Base-by-base conservation (phyloP, 2,329 filamentous ascomycete species). In the Fusarium pseudograminearum region DNA sequence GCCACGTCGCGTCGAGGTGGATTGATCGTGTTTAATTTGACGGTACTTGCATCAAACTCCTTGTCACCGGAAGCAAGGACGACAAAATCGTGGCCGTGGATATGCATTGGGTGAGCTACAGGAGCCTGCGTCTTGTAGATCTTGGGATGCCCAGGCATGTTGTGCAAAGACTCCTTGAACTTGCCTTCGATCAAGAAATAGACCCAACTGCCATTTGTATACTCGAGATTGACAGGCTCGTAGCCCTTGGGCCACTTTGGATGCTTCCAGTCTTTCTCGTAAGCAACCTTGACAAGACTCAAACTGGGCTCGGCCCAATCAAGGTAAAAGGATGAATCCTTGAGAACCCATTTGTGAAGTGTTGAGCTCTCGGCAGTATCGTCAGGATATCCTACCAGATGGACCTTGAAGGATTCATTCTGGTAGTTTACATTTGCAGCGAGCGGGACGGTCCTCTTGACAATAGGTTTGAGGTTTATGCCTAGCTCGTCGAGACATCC, bases 291-390 rank as follows among this genome's bases (percentile, higher is more conserved):
- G 10, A 57, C 55, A 2, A 57, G 55, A 24, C 55, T 57, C 3
- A 57, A 28, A n/a, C 55, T 57, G 10, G 55, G 55, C 12, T 53
- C 46, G 2, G 55, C 26, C 55, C 55, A 57, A 18, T 57, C 55
- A 20, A 57, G 55, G 1, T 57, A 57, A 18, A 57, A 57, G 2
- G 55, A 57, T 1, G 46, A 57, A 15, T 57, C 38, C 0, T 34
- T 34, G 1, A 57, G 30, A 4, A 57, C 55, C 55, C 55, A 57
- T 53, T 57, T 57, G 14, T 57, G 55, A 47, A 57, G 36, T 11
- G 33, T 14, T 4, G 55, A 57, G 9, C 40, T 14, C 16, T 42
- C 24, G 11, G 20, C 30, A 8, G 30, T 31, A 2, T 57, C 55
- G 2, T 57, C 40, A 4, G 55, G 55, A 28, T 42, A 57, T 0